Conservation (phyloP, 352 stramenopile species). For the Saprolegnia diclina region DNA sequence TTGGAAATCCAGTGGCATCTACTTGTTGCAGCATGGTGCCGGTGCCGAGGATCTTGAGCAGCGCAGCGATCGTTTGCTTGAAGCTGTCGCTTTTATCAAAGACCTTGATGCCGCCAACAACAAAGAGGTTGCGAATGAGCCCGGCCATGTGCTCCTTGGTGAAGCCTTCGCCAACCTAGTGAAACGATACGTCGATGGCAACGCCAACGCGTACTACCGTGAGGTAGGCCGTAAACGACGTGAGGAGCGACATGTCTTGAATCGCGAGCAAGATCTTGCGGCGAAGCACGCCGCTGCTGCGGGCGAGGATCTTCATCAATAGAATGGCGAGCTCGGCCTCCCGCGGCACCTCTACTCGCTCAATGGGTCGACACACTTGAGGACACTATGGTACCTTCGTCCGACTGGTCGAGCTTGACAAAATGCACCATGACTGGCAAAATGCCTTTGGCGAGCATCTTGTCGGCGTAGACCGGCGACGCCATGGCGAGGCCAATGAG, state of each 20-base stretch:
- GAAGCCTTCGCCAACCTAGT: constrained; percentile 16
- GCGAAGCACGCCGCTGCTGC: constrained; percentile 17
- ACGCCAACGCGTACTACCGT: neutral
- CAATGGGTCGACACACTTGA: neutral
- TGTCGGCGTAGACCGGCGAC: constrained; percentile 14
- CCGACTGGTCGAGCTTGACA: neutral
- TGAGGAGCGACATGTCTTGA: constrained; percentile 17
- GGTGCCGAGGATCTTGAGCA: constrained; percentile 2
- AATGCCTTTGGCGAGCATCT: constrained; percentile 23
- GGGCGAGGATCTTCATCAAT: constrained; percentile 24
- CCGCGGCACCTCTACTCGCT: neutral
- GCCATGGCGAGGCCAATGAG: constrained; percentile 16
- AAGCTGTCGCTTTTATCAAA: constrained; percentile 17
- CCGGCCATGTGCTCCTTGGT: constrained; percentile 23
- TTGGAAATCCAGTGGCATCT: neutral
- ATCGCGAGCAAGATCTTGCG: constrained; percentile 23
- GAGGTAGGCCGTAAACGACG: constrained; percentile 6
- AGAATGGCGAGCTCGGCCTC: constrained; percentile 15
- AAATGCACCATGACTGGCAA: constrained; percentile 9
- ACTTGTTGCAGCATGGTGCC: constrained; percentile 23
- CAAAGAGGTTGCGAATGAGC: constrained; percentile 22
- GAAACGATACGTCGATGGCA: neutral
- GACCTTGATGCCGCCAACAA: constrained; percentile 9
- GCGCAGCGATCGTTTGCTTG: constrained; percentile 1
- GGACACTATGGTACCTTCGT: neutral